Evolutionary conservation across 257 asterid genomes (phyloP).

Genomic region (Penstemon davidsonii): DNA sequence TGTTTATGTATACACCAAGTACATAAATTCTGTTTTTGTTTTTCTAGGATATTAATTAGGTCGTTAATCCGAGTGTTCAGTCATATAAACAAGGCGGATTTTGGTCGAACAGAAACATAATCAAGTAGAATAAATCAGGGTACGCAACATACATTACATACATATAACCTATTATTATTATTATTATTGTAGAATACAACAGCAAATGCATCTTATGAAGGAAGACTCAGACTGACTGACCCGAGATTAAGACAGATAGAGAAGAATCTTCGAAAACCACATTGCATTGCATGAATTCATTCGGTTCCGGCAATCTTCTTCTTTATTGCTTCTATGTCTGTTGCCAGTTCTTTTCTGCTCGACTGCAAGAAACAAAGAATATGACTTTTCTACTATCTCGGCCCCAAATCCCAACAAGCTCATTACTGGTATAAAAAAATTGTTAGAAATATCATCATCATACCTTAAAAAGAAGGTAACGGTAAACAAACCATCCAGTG

Average conservation of each 20-base stretch:
- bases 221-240: constrained; percentile 7
- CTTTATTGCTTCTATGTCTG: constrained; percentile 80
- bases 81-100: too few relatives aligned
- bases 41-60: too few relatives aligned
- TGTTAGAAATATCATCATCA: neutral
- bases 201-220: constrained; percentile 40
- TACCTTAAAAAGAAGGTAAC: constrained; percentile 98
- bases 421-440: too few relatives aligned
- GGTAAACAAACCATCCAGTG: constrained; percentile 98
- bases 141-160: constrained; percentile 31
- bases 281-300: constrained; percentile 27
- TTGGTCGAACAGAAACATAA: neutral
- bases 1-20: too few relatives aligned
- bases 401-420: too few relatives aligned
- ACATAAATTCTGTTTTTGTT: too few relatives aligned
- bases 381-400: neutral
- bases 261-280: too few relatives aligned
- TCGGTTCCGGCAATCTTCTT: constrained; percentile 88
- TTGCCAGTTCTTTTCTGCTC: constrained; percentile 81
- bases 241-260: constrained; percentile 25
- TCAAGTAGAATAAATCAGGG: constrained; percentile 27
- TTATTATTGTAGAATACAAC: constrained; percentile 20
- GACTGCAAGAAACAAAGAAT: constrained; percentile 48
- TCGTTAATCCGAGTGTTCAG: too few relatives aligned
- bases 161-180: constrained; percentile 41